These are phyloP conservation scores for Asterionellopsis glacialis DNA, from an alignment of 108 stramenopile genomes.

Conservation along the genomic window DNA sequence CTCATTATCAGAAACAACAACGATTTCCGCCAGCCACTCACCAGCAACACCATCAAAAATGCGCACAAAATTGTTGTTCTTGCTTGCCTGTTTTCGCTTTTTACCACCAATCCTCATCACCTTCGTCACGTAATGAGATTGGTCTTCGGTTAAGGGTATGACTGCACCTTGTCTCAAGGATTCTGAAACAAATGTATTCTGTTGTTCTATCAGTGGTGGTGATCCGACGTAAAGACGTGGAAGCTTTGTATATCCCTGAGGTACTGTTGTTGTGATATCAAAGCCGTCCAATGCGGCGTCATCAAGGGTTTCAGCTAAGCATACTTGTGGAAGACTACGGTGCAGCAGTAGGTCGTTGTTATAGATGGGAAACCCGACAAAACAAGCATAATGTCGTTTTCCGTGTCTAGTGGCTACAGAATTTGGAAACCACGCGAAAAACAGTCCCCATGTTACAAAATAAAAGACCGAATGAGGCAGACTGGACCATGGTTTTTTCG, in stretches of 20 bases:
- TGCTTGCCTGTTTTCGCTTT: constrained; percentile 19
- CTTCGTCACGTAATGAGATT: constrained; percentile 67
- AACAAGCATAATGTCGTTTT: too few relatives aligned
- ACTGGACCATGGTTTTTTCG: too few relatives aligned
- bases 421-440: too few relatives aligned
- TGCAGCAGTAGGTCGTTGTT: too few relatives aligned
- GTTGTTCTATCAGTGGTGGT: neutral
- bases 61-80: constrained; percentile 26
- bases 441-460: too few relatives aligned
- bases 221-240: constrained; percentile 6
- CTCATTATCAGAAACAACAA: constrained; percentile 8
- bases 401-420: too few relatives aligned
- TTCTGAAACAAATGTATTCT: neutral
- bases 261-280: too few relatives aligned
- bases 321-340: too few relatives aligned
- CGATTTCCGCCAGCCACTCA: constrained; percentile 73
- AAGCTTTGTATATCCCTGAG: neutral
- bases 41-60: constrained; percentile 72
- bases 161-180: neutral
- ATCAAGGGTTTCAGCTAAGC: too few relatives aligned
- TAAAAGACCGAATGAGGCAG: too few relatives aligned
- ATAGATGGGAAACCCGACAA: too few relatives aligned
- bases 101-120: constrained; percentile 66
- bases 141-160: constrained; percentile 19
- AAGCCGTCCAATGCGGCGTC: too few relatives aligned